Percentiles rank a stretch among this genome's conserved stretches.
These are phyloP conservation scores for Perkinsus olseni DNA, from an alignment of 169 alveolate species.

Conservation along the genomic window DNA sequence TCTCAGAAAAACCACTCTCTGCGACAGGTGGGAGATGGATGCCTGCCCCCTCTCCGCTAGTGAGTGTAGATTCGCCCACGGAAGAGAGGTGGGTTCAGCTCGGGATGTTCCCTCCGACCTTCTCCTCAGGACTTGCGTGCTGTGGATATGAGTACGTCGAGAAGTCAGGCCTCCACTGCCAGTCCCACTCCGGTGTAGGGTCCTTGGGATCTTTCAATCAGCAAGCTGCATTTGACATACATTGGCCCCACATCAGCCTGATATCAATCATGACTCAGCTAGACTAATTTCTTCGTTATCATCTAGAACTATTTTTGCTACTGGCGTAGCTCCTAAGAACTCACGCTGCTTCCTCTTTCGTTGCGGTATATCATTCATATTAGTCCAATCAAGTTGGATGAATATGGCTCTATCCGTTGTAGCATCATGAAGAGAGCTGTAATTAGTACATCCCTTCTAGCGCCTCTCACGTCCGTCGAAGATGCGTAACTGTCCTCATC, in stretches of 20 bases:
- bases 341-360: too few species aligned
- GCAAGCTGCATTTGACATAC: too few species aligned
- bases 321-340: too few species aligned
- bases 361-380: too few species aligned
- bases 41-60: not conserved
- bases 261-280: too few species aligned
- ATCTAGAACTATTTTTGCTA: too few species aligned
- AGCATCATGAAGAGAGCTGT: too few species aligned
- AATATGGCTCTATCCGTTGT: too few species aligned
- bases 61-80: not conserved
- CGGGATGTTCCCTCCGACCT: not conserved
- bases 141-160: not conserved
- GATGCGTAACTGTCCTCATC: not conserved
- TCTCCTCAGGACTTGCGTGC: not conserved
- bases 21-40: not conserved
- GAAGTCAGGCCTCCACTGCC: not conserved
- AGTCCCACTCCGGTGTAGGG: not conserved
- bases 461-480: not conserved
- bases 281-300: too few species aligned
- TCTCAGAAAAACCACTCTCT: not conserved
- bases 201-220: not conserved
- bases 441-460: not conserved
- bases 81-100: not conserved
- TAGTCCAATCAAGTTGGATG: too few species aligned
- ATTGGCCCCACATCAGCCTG: too few species aligned